These are phyloP conservation scores for Dioscorea dumetorum DNA, from an alignment of 106 monocot genomes.

Conservation along the genomic window DNA sequence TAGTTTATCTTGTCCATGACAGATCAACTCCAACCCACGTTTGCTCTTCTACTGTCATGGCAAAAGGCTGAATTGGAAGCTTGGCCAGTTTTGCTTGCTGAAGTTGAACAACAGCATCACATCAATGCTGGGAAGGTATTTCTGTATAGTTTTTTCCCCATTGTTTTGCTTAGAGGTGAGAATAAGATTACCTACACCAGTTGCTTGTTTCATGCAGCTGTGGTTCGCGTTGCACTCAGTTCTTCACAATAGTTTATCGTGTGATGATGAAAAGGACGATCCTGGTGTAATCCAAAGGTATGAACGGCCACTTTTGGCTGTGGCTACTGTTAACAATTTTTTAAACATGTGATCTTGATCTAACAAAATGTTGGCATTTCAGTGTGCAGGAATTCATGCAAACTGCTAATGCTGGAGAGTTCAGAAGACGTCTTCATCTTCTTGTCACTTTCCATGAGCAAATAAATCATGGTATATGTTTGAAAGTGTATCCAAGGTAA, in stretches of 20 bases:
- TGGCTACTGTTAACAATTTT: neutral
- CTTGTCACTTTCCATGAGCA: conserved; percentile 77
- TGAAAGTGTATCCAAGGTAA: conserved; percentile 57
- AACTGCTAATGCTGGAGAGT: conserved; percentile 74
- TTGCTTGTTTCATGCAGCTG: conserved; percentile 43
- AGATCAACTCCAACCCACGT: conserved; percentile 58
- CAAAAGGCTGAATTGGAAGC: conserved; percentile 79
- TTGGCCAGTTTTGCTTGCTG: conserved; percentile 77
- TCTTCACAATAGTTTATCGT: conserved; percentile 42
- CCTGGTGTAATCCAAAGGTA: conserved; percentile 51
- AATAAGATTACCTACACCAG: neutral
- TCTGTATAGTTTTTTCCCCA: neutral
- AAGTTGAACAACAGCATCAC: conserved; percentile 46
- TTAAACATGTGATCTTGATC: neutral
- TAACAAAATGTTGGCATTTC: conserved; percentile 3
- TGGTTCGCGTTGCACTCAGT: conserved; percentile 83
- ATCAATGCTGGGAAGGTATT: conserved; percentile 63
- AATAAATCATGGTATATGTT: conserved; percentile 29
- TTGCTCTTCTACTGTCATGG: conserved; percentile 49
- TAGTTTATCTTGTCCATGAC: conserved; percentile 7
- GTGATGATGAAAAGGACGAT: conserved; percentile 19
- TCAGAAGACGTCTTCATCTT: conserved; percentile 72
- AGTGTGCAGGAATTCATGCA: conserved; percentile 81
- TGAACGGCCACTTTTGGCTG: neutral
- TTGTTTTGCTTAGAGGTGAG: neutral